Evolutionary conservation across 2,329 filamentous ascomycete genomes (phyloP), one percentile per base, ranked within the genome.

Genomic region (Geosmithia morbida): DNA sequence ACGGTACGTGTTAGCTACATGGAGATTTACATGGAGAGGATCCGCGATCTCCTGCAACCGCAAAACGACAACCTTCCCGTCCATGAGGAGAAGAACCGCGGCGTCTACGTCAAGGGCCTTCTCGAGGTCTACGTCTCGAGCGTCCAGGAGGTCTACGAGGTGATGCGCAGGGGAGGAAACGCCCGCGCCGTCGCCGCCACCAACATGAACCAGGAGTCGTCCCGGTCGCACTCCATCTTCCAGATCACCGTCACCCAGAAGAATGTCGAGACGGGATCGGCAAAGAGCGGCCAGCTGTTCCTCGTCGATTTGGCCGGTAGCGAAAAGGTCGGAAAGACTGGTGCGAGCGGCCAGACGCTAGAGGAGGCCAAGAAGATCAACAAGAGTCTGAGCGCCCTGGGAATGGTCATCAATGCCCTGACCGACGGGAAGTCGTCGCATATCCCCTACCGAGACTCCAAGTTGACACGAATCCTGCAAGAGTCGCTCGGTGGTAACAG

Each of bases 281-380:
- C 88, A 56, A 95, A 96, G 72, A 95, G 88, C 61, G 92, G 92
- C 49, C 88, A 95, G 66, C 79, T 98, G 19, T 97, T 96, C 75
- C 72, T 98, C 63, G 92, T 98, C 53, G 92, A 98, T 81, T 72
- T 98, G 72, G 92, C 92, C 47, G 92, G 92, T 73, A 95, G 87
- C 60, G 92, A 98, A 69, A 97, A 97, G 71, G 88, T 97, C 46
- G 90, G 92, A 62, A 97, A 98, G 76, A 98, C 92, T 29, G 92
- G 92, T 56, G 92, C 92, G 52, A 96, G 87, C 62, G 92, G 92
- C 49, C 92, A 97, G 67, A 97, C 90, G 4, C 74, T 98, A 42
- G 92, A 97, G 65, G 92, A 98, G 65, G 92, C 92, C 51, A 97
- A 97, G 75, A 98, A 98, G 75, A 98, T 98, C 76, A 98, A 98